These are phyloP conservation scores for Fraxinus platypoda DNA, from an alignment of 305 asterid species.

Conservation along the genomic window DNA sequence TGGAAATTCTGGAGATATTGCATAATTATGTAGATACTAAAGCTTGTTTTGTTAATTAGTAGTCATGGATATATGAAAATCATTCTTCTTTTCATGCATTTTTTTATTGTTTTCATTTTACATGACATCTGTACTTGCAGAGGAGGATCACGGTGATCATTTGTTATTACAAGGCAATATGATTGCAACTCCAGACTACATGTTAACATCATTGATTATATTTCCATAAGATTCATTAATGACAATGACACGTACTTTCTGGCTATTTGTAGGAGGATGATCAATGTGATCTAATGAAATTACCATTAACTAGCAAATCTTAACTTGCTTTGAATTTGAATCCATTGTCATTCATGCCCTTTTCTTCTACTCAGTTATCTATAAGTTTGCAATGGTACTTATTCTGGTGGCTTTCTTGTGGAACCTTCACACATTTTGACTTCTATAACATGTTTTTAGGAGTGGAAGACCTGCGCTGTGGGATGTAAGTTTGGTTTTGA, in stretches of 20 bases:
- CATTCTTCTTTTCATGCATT: background rate
- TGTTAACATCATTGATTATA: slow-evolving; percentile 17
- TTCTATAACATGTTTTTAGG: slow-evolving; percentile 41
- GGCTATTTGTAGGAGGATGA: background rate
- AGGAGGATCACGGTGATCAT: background rate
- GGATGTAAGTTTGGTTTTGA: slow-evolving; percentile 72
- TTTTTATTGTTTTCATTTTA: background rate
- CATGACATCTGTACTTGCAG: slow-evolving; percentile 7
- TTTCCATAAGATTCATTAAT: slow-evolving; percentile 17
- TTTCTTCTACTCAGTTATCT: background rate
- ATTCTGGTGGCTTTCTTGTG: background rate
- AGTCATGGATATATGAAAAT: background rate
- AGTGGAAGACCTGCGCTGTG: slow-evolving; percentile 65
- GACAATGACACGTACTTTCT: background rate
- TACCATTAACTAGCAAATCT: background rate
- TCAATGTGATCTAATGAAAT: background rate
- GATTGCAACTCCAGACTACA: slow-evolving; percentile 4
- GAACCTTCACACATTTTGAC: slow-evolving; percentile 13
- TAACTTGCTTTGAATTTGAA: background rate
- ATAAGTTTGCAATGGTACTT: background rate
- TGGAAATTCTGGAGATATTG: background rate
- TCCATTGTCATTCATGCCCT: background rate
- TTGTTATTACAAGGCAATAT: slow-evolving; percentile 13
- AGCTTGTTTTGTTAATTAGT: background rate
- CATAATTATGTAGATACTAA: background rate